phyloP scores from a whole-genome alignment of 345 rosid genomes.

The Gossypium sturtianum region DNA sequence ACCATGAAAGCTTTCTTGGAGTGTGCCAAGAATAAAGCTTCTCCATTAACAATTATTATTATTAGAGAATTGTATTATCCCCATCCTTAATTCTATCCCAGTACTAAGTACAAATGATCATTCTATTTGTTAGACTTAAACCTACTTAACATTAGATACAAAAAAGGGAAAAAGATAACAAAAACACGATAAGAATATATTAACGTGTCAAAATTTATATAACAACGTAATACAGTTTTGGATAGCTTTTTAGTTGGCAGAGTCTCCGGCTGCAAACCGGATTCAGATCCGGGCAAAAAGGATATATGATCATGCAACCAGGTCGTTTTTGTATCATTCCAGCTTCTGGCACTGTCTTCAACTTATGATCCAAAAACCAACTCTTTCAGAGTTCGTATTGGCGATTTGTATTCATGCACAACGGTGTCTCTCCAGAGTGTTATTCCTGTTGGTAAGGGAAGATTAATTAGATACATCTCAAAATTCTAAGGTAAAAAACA shows the following conservation, averaged over 20 bases:
- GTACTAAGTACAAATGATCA: neutral
- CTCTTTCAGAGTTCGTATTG: conserved; percentile 57
- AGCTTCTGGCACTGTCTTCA: conserved; percentile 8
- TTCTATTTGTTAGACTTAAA: neutral
- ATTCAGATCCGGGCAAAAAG: neutral
- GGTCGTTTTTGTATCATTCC: neutral
- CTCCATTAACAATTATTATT: no score
- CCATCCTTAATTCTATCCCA: neutral
- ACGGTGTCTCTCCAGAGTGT: conserved; percentile 70
- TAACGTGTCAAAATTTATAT: no score
- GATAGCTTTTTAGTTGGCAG: neutral
- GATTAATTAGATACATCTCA: neutral
- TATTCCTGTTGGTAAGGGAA: conserved; percentile 38
- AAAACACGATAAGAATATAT: no score
- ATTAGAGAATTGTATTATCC: neutral
- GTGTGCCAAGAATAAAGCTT: no score
- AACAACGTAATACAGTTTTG: no score
- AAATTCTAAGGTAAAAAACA: neutral
- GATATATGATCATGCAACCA: neutral
- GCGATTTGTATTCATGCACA: conserved; percentile 58
- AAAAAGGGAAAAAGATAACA: no score
- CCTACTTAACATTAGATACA: no score
- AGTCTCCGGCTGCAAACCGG: neutral
- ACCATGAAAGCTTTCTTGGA: no score
- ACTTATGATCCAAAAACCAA: conserved; percentile 48